Conservation (phyloP, 2,329 filamentous ascomycete species). For the Drechslerella coelobrocha region DNA sequence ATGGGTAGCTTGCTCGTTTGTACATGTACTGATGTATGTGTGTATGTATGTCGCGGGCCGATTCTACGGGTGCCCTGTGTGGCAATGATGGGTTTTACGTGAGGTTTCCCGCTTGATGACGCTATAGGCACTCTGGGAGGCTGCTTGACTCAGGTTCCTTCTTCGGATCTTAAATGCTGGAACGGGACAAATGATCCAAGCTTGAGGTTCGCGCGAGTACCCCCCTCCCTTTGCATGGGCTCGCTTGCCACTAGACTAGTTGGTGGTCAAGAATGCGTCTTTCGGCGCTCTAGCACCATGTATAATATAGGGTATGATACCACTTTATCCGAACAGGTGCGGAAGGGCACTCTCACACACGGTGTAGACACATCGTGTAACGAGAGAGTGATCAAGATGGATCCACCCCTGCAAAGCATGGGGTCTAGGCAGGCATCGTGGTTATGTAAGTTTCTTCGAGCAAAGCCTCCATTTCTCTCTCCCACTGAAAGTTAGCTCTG, state of each 20-base stretch:
- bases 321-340: conserved; percentile 28
- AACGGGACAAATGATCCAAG: conserved; percentile 36
- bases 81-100: conserved; percentile 28
- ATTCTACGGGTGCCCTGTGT: not conserved
- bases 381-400: too few relatives aligned
- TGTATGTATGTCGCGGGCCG: conserved; percentile 11
- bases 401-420: too few relatives aligned
- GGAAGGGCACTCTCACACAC: too few relatives aligned
- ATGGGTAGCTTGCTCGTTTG: not conserved
- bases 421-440: conserved; percentile 45
- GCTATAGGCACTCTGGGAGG: conserved; percentile 43
- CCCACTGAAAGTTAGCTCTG: not conserved
- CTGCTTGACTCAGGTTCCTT: not conserved
- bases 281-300: conserved; percentile 3
- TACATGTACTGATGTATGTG: not conserved
- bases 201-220: conserved; percentile 3
- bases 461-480: conserved; percentile 43
- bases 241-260: conserved; percentile 2
- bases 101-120: conserved; percentile 43
- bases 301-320: too few relatives aligned
- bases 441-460: conserved; percentile 10
- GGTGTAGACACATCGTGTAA: too few relatives aligned
- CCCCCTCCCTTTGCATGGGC: not conserved
- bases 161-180: not conserved
- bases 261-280: not conserved